Evolutionary conservation across 2,329 filamentous ascomycete species (phyloP).

Genomic region (Cercospora citrullina): DNA sequence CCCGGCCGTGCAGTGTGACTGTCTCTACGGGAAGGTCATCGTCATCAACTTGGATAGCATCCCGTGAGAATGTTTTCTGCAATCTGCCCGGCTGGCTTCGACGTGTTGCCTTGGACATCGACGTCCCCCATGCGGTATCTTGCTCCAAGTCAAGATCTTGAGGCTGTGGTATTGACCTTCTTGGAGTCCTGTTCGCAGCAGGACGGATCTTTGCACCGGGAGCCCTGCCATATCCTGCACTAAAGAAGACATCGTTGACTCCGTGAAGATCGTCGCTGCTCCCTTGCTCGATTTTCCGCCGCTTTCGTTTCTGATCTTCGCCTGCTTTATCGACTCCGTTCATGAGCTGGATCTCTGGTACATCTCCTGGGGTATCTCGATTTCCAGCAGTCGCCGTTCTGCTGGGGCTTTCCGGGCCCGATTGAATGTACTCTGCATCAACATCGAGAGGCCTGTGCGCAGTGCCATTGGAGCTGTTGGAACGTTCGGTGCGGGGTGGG

Average conservation of each 20-base stretch:
- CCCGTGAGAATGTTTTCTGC: not conserved
- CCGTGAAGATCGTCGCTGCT: not conserved
- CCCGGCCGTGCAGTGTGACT: not conserved
- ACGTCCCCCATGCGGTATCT: not conserved
- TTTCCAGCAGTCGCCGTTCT: not conserved
- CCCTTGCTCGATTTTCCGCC: not conserved
- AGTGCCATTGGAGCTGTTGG: not conserved
- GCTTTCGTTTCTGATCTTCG: not conserved
- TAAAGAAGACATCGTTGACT: not conserved
- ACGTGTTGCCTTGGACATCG: not conserved
- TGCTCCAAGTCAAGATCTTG: not conserved
- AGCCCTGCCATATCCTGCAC: not conserved
- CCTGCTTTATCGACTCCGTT: not conserved
- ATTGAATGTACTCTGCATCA: not conserved
- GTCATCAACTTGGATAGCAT: not conserved
- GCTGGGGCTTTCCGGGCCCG: not conserved
- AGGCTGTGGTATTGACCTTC: not conserved
- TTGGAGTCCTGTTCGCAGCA: not conserved
- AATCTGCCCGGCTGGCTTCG: not conserved
- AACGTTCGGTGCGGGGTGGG: not conserved
- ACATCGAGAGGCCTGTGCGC: not conserved
- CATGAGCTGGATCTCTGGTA: not conserved
- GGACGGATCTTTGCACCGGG: not conserved
- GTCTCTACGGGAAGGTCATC: not conserved
- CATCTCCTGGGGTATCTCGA: not conserved